These are phyloP conservation scores for Sugiyamaella marilandica DNA, from an alignment of 805 yeast genomes.

Conservation along the genomic window DNA sequence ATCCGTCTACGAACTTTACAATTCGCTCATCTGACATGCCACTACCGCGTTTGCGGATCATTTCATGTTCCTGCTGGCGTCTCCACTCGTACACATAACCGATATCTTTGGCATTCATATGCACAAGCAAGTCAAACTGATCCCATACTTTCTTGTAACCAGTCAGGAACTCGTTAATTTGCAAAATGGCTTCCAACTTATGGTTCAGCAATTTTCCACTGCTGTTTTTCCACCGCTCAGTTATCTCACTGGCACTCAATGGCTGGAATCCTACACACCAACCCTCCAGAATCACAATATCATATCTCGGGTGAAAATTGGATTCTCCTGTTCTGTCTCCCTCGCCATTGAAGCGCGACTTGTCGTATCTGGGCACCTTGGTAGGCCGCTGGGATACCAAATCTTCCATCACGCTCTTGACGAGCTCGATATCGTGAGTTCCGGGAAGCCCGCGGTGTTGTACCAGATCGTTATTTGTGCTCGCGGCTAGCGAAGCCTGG, in stretches of 20 bases:
- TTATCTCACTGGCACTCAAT: slow-evolving; percentile 31
- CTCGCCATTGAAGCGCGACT: slow-evolving; percentile 60
- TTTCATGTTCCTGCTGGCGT: slow-evolving; percentile 59
- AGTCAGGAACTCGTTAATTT: slow-evolving; percentile 50
- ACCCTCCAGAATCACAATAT: slow-evolving; percentile 79
- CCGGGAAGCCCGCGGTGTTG: slow-evolving; percentile 90
- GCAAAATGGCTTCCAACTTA: slow-evolving; percentile 27
- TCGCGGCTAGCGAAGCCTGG: slow-evolving; percentile 42
- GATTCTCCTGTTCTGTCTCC: slow-evolving; percentile 69
- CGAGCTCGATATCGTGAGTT: slow-evolving; percentile 69
- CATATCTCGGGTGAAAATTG: slow-evolving; percentile 38
- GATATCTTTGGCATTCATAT: slow-evolving; percentile 55
- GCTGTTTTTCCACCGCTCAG: slow-evolving; percentile 28
- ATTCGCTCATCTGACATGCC: slow-evolving; percentile 85
- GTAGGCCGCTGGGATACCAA: slow-evolving; percentile 32
- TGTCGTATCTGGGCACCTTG: slow-evolving; percentile 69
- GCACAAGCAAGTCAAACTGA: slow-evolving; percentile 55
- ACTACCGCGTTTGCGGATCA: slow-evolving; percentile 48
- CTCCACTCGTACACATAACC: slow-evolving; percentile 75
- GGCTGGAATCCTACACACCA: slow-evolving; percentile 84
- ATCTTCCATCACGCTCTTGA: slow-evolving; percentile 33
- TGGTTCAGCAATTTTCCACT: slow-evolving; percentile 27
- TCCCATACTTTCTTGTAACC: slow-evolving; percentile 54
- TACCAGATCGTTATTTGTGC: slow-evolving; percentile 49
- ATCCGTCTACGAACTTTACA: slow-evolving; percentile 63